These are phyloP conservation scores for Solanum aculeatissimum DNA, from an alignment of 305 asterid genomes.

Conservation along the genomic window DNA sequence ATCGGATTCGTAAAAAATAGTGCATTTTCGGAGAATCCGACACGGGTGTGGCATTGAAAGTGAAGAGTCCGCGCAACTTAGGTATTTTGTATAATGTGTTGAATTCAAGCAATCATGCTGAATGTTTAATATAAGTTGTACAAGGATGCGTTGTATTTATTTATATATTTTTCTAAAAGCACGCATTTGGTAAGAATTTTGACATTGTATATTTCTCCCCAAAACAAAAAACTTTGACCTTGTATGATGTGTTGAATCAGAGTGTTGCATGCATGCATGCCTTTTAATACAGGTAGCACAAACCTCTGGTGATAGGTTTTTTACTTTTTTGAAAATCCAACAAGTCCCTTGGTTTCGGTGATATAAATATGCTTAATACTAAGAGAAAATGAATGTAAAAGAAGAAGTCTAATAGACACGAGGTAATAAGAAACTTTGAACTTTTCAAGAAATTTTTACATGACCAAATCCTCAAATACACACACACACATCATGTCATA, in stretches of 20 bases:
- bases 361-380: not conserved
- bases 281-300: not conserved
- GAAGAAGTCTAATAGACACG: not conserved
- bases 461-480: not conserved
- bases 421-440: not conserved
- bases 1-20: too few species aligned
- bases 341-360: not conserved
- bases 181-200: not conserved
- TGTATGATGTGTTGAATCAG: not conserved
- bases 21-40: too few species aligned
- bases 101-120: not conserved
- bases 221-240: not conserved
- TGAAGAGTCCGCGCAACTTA: too few species aligned
- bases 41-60: too few species aligned
- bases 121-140: not conserved
- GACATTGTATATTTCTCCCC: not conserved
- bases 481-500: too few species aligned
- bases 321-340: not conserved
- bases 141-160: not conserved
- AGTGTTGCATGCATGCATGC: not conserved
- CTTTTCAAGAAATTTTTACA: not conserved
- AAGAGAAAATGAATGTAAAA: not conserved
- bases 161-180: not conserved
- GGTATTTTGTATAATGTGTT: not conserved
- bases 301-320: too few species aligned